Percentiles rank a stretch among this genome's conserved stretches.
Conservation (phyloP, 2,329 filamentous ascomycete species). For the Cladosporium sp. region DNA sequence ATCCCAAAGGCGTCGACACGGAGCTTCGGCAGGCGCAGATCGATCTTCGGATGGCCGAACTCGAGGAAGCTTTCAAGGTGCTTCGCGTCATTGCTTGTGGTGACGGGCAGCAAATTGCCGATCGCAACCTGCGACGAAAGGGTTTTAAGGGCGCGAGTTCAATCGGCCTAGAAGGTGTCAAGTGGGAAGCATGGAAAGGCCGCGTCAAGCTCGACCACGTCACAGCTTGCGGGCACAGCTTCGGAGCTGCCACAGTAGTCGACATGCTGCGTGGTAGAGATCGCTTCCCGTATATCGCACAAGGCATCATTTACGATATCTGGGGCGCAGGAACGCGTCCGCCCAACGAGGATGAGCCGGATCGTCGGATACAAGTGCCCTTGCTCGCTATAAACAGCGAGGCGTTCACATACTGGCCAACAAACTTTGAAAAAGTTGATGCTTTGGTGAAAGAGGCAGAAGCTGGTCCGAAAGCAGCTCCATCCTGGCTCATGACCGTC, state of each 20-base stretch:
- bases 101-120: slow-evolving; percentile 48
- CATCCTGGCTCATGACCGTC: slow-evolving; percentile 45
- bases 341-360: slow-evolving; percentile 36
- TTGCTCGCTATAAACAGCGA: slow-evolving; percentile 63
- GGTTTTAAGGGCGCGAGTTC: slow-evolving; percentile 58
- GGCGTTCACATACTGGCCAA: slow-evolving; percentile 66
- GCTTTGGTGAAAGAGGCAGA: slow-evolving; percentile 55
- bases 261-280: slow-evolving; percentile 55
- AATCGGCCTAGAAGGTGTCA: slow-evolving; percentile 52
- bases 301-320: slow-evolving; percentile 63
- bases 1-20: slow-evolving; percentile 56
- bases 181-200: slow-evolving; percentile 56
- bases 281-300: slow-evolving; percentile 54
- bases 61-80: slow-evolving; percentile 59
- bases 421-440: slow-evolving; percentile 57
- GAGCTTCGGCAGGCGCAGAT: slow-evolving; percentile 60
- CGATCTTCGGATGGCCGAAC: slow-evolving; percentile 58
- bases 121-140: slow-evolving; percentile 52
- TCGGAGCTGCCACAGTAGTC: slow-evolving; percentile 61
- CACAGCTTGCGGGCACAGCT: slow-evolving; percentile 63
- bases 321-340: slow-evolving; percentile 53
- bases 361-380: slow-evolving; percentile 49
- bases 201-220: slow-evolving; percentile 55
- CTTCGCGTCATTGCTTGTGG: slow-evolving; percentile 54
- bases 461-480: slow-evolving; percentile 37